Conservation (phyloP, 1,284 basidiomycete genomes). For the Leccinum laetum region DNA sequence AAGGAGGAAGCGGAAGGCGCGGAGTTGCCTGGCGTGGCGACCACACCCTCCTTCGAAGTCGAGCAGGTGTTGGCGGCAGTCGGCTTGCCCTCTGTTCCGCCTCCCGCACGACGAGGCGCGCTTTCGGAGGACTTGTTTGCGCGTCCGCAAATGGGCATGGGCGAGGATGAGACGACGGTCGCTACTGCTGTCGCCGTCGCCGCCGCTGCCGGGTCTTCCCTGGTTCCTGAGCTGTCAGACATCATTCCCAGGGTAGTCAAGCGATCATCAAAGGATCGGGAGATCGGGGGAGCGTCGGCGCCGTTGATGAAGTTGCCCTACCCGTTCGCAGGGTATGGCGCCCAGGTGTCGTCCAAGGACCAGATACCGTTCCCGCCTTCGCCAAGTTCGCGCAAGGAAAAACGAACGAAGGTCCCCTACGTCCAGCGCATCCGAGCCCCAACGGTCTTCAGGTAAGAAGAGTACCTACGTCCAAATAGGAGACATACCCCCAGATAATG, state of each 20-base stretch:
- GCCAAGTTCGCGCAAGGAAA: constrained; percentile 41
- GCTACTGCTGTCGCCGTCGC: not conserved
- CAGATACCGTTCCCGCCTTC: constrained; percentile 75
- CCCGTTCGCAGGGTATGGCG: constrained; percentile 58
- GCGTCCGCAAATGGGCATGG: constrained; percentile 37
- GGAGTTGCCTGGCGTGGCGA: constrained; percentile 30
- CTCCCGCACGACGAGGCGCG: constrained; percentile 52
- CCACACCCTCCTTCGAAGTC: constrained; percentile 48
- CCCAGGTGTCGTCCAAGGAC: constrained; percentile 55
- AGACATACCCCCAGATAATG: too few relatives aligned
- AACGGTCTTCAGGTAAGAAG: constrained; percentile 13
- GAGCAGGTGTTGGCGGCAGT: constrained; percentile 71
- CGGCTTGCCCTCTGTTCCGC: constrained; percentile 52
- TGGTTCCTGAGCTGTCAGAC: constrained; percentile 38
- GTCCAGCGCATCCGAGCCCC: constrained; percentile 18
- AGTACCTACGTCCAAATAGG: too few relatives aligned
- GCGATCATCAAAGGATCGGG: constrained; percentile 38
- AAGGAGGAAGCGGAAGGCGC: constrained; percentile 35
- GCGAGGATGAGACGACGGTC: constrained; percentile 5
- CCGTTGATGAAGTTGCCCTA: constrained; percentile 53
- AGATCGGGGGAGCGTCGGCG: constrained; percentile 33
- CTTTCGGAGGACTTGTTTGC: constrained; percentile 65
- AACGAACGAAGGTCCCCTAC: constrained; percentile 25
- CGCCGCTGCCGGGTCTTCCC: constrained; percentile 12
- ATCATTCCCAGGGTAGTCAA: constrained; percentile 46